Percentiles rank a stretch among this genome's conserved stretches.
Conservation (phyloP, 495 filamentous ascomycete genomes). For the Lophiotrema nucula region DNA sequence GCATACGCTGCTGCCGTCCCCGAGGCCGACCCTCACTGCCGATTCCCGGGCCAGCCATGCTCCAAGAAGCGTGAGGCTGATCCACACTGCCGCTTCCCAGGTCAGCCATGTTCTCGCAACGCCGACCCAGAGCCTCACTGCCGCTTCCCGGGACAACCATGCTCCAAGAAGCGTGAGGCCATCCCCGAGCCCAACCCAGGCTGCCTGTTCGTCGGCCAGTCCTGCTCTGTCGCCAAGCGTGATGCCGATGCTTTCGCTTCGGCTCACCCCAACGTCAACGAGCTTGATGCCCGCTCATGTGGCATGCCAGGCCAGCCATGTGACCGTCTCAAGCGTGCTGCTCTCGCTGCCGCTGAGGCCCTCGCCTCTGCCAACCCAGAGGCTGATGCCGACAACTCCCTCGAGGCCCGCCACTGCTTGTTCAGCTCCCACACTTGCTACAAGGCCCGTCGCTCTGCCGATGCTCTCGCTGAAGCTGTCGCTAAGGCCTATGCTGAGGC, state of each 20-base stretch:
- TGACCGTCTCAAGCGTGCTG: constrained; percentile 32
- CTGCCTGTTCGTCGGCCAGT: constrained; percentile 30
- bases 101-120: not conserved
- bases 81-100: constrained; percentile 27
- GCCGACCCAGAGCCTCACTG: constrained; percentile 14
- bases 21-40: constrained; percentile 23
- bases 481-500: not conserved
- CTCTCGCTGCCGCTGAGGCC: constrained; percentile 1
- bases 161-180: constrained; percentile 17
- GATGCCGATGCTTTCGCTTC: not conserved
- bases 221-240: constrained; percentile 11
- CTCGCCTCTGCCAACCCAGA: constrained; percentile 14
- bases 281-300: constrained; percentile 19
- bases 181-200: not conserved
- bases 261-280: not conserved
- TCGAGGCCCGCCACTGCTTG: constrained; percentile 22
- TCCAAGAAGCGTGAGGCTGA: constrained; percentile 13
- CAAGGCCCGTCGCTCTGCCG: not conserved
- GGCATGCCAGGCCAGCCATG: constrained; percentile 20
- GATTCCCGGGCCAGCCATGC: constrained; percentile 27
- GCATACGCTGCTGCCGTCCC: constrained; percentile 26
- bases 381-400: constrained; percentile 11
- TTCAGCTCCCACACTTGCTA: constrained; percentile 22
- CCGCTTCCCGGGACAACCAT: constrained; percentile 25
- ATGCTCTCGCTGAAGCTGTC: constrained; percentile 3